A percentile compares a stretch with the other conserved stretches of the same genome.
Conservation (phyloP, 495 filamentous ascomycete genomes). For the Aspergillus funiculosus region DNA sequence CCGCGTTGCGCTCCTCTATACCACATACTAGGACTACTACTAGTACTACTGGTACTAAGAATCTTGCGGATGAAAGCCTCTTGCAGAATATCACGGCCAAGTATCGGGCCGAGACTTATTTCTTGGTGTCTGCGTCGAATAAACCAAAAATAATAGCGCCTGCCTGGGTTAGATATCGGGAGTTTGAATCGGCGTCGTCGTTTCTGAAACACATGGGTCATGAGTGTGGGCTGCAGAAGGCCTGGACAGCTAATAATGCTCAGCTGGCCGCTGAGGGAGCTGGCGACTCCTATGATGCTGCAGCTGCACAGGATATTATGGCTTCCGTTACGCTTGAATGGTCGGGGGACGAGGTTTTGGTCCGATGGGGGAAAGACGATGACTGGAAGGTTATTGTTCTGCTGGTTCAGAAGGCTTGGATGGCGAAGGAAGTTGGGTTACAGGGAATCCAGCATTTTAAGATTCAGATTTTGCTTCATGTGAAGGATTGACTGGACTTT, state of each 20-base stretch:
- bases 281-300: neutral
- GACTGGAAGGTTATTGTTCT: constrained; percentile 11
- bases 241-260: neutral
- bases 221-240: neutral
- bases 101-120: constrained; percentile 6
- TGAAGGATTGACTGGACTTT: neutral
- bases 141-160: neutral
- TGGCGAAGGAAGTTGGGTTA: neutral
- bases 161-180: constrained; percentile 3
- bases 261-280: neutral
- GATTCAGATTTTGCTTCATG: constrained; percentile 13
- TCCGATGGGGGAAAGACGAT: constrained; percentile 10
- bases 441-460: constrained; percentile 2
- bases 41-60: neutral
- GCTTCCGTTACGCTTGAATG: constrained; percentile 13
- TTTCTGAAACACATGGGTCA: constrained; percentile 10
- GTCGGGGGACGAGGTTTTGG: constrained; percentile 11
- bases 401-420: constrained; percentile 7
- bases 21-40: neutral
- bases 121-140: constrained; percentile 5
- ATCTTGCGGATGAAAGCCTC: neutral
- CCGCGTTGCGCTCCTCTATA: neutral
- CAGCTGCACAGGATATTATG: neutral
- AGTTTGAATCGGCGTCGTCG: constrained; percentile 6
- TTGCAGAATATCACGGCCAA: neutral